Percentiles rank a stretch among this genome's conserved stretches.
These are phyloP conservation scores for Candida schatavii DNA, from an alignment of 805 yeast species.

Conservation along the genomic window DNA sequence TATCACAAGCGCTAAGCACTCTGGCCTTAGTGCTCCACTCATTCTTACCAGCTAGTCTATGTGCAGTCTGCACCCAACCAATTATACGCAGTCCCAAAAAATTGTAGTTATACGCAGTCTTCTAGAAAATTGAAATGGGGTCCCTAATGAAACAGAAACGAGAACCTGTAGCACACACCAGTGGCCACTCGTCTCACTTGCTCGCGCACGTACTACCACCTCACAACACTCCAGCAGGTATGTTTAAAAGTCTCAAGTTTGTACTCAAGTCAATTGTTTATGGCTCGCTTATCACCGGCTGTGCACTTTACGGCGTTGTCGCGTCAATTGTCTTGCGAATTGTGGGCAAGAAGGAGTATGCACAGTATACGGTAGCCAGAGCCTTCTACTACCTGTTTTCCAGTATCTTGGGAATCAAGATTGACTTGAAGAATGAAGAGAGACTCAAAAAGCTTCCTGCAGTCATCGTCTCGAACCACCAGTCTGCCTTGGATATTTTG, in stretches of 20 bases:
- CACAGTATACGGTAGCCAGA: conserved; percentile 89
- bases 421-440: conserved; percentile 67
- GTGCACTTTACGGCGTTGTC: conserved; percentile 74
- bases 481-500: conserved; percentile 80
- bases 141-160: no score
- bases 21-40: no score
- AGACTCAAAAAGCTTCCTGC: conserved; percentile 64
- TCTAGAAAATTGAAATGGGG: no score
- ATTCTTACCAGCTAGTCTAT: no score
- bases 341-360: conserved; percentile 70
- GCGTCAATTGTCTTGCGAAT: conserved; percentile 67
- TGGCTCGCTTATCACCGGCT: conserved; percentile 48
- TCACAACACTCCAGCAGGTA: background rate
- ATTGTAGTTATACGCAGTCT: no score
- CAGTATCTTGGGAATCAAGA: conserved; percentile 61
- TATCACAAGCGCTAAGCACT: no score
- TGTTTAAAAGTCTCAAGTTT: conserved; percentile 38
- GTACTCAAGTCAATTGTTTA: conserved; percentile 56
- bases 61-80: no score
- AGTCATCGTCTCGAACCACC: conserved; percentile 83
- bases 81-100: no score
- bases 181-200: no score
- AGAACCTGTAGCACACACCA: no score
- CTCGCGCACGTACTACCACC: background rate
- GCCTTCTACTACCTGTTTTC: conserved; percentile 68